Evolutionary conservation across 306 rosid genomes (phyloP).

Genomic region (Ochetophila trinervis): DNA sequence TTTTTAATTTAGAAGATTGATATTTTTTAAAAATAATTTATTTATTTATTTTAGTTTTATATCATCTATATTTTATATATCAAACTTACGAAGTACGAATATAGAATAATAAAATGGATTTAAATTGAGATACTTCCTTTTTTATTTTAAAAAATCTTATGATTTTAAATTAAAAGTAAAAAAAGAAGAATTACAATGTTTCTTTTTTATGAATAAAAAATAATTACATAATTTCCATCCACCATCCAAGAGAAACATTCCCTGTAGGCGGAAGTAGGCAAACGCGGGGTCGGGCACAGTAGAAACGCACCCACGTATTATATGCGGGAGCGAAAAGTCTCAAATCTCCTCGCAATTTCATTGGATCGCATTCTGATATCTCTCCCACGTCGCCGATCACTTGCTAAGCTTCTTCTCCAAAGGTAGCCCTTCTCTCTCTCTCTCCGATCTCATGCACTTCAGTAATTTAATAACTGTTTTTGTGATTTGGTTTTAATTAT

Average conservation of each 20-base stretch:
- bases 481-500: neutral
- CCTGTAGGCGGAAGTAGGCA: neutral
- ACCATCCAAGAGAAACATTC: neutral
- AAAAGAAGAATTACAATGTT: too few relatives aligned
- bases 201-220: too few relatives aligned
- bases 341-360: constrained; percentile 18
- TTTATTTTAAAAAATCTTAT: too few relatives aligned
- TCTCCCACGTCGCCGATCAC: constrained; percentile 41
- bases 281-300: neutral
- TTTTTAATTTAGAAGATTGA: too few relatives aligned
- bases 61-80: too few relatives aligned
- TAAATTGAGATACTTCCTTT: too few relatives aligned
- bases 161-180: too few relatives aligned
- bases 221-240: too few relatives aligned
- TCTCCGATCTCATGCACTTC: constrained; percentile 30
- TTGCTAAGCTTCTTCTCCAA: constrained; percentile 16
- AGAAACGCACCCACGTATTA: constrained; percentile 2
- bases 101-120: too few relatives aligned
- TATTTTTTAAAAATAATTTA: too few relatives aligned
- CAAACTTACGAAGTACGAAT: too few relatives aligned
- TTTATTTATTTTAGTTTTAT: too few relatives aligned
- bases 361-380: constrained; percentile 35
- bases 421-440: constrained; percentile 7
- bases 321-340: constrained; percentile 15
- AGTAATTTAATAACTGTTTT: neutral